A percentile compares a stretch with the other conserved stretches of the same genome.
phyloP scores from a whole-genome alignment of 83 land plant species.

The Thuja plicata region DNA sequence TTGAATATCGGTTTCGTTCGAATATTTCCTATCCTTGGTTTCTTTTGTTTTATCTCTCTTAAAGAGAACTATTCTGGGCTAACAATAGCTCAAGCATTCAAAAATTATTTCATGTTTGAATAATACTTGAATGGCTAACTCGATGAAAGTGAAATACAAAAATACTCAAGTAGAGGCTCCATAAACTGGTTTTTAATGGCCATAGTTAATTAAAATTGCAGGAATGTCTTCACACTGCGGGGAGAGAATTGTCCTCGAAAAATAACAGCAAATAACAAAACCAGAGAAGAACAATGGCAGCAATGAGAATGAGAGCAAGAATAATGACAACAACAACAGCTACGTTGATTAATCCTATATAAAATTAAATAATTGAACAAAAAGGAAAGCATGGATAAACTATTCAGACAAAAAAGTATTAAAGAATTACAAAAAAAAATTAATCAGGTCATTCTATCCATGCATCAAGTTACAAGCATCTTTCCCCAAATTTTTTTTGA shows the following conservation, averaged over 20 bases:
- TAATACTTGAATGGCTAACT: background rate
- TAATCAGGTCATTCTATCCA: background rate
- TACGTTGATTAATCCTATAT: no score
- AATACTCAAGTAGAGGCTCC: background rate
- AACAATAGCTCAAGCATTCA: background rate
- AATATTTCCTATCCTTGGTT: background rate
- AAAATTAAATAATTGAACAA: background rate
- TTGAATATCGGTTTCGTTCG: background rate
- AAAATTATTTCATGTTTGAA: background rate
- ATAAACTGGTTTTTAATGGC: background rate
- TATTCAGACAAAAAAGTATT: background rate
- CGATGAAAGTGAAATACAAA: background rate
- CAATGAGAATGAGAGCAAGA: background rate
- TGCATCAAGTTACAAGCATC: background rate
- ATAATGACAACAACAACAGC: background rate
- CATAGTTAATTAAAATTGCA: background rate
- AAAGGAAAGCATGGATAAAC: background rate
- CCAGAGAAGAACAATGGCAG: background rate
- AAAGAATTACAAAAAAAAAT: background rate
- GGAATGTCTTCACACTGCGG: background rate
- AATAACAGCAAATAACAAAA: background rate
- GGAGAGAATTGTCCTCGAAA: background rate
- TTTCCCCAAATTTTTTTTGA: background rate
- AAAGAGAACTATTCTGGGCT: background rate
- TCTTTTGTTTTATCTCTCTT: background rate